Base-by-base conservation (phyloP, 495 filamentous ascomycete genomes). In the Parathielavia appendiculata region DNA sequence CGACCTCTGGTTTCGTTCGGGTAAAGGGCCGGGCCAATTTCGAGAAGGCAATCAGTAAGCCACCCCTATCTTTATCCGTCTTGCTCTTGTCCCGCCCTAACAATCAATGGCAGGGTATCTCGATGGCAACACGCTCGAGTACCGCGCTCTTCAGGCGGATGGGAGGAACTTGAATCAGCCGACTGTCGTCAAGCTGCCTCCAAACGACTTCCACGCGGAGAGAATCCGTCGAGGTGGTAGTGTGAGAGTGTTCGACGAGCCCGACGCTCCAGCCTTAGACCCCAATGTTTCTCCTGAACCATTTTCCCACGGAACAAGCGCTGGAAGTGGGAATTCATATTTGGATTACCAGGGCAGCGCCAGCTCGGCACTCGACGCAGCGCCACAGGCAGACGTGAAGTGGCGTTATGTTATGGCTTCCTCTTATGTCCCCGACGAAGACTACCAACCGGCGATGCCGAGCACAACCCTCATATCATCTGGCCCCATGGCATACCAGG, bases 11-110 rank as follows among this genome's bases (percentile, higher is more conserved):
- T 7, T 66, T 51, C 17, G 66, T 68, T 11, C 55, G 61, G 23
- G 61, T 68, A 10, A 54, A 38, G 36, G 66, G 61, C 8, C 30
- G 26, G 22, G 63, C 54, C 6, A 68, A 64, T 17, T 68, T 63
- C 47, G 55, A 66, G n/a, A 63, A 60, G 48, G 60, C 57, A 19
- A 53, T 66, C 45, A 45, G 66, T 66, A 48, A 54, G 63, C 54
- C 23, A 5, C 1, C 19, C 30, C 19, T 0, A 11, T 26, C 13
- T 5, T 20, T 10, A 12, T 30, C 26, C 30, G 20, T 14, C n/a
- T 23, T 34, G 23, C 34, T 11, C 36, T 17, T 26, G 23, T 17
- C 26, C 32, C 6, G n/a, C 44, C 23, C 54, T 54, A 32, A 59
- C 39, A 30, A 11, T 35, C 4, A 6, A 5, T 19, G n/a, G 20